Evolutionary conservation across 1,139 yeast species (phyloP).

Genomic region (Candida freyschussii): DNA sequence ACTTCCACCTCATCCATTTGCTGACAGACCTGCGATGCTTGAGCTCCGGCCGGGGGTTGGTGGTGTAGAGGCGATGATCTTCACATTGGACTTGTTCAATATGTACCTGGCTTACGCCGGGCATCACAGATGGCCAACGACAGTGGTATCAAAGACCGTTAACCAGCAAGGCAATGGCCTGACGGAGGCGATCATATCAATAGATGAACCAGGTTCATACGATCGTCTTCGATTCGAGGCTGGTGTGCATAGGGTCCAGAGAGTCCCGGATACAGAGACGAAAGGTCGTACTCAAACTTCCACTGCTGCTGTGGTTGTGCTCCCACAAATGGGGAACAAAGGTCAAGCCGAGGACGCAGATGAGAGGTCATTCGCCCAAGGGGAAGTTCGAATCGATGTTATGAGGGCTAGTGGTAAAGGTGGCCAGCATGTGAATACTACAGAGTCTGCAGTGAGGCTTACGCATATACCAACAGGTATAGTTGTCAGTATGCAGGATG

Average conservation of each 20-base stretch:
- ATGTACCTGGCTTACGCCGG: constrained; percentile 80
- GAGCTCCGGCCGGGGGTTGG: constrained; percentile 97
- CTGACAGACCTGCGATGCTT: constrained; percentile 71
- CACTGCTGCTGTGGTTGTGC: constrained; percentile 90
- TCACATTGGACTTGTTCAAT: constrained; percentile 69
- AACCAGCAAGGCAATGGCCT: constrained; percentile 57
- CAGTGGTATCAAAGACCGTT: constrained; percentile 54
- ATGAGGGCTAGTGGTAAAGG: constrained; percentile 98
- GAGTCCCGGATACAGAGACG: constrained; percentile 89
- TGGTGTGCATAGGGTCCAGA: constrained; percentile 94
- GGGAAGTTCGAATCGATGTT: constrained; percentile 86
- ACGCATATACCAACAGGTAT: constrained; percentile 92
- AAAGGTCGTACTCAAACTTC: constrained; percentile 95
- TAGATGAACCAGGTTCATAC: constrained; percentile 76
- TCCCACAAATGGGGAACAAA: constrained; percentile 75
- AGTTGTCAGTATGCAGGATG: constrained; percentile 88
- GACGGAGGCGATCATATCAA: constrained; percentile 69
- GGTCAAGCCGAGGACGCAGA: constrained; percentile 48
- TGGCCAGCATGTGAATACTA: constrained; percentile 97
- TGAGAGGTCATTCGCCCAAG: constrained; percentile 75
- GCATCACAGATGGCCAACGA: constrained; percentile 59
- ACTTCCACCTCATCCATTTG: constrained; percentile 73
- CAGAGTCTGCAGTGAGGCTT: constrained; percentile 93
- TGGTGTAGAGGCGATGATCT: constrained; percentile 88
- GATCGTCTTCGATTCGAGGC: constrained; percentile 75